Base-by-base conservation (phyloP, 495 filamentous ascomycete species). In the Penicillium bovifimosum region DNA sequence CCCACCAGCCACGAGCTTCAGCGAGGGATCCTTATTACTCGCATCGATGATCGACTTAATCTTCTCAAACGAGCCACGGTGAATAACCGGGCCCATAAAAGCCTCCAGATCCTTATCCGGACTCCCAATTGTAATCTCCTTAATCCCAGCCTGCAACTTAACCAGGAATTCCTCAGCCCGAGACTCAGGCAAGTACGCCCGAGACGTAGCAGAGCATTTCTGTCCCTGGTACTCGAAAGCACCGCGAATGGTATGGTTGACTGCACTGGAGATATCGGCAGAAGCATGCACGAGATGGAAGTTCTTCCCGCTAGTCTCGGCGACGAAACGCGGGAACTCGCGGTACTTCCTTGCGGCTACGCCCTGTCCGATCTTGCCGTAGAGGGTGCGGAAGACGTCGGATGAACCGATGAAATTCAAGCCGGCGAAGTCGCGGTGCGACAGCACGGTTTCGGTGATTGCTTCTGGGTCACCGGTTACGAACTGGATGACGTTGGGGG, bases 191-290 rank as follows among this genome's bases (percentile, higher is more conserved):
- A 95, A 76, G 62, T 93, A 95, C 13, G 82, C 54, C 13, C 89
- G 80, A 41, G 87, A 91, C 2, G 85, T 87, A 39, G 89, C 89
- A 59, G 83, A 87, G 72, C 89, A 95, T 68, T 95, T 95, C 67
- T 95, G 90, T 18, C 90, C 90, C 65, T 91, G 87, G 64, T 88
- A 95, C 70, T 95, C 90, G 61, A 95, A 95, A 7, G 90, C 85
- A 35, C 88, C 90, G 35, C 90, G 86, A 27, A 95, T 81, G 9
- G 89, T 95, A 56, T 93, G 85, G 39, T 86, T 74, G 9, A 82
- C 86, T 26, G 90, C 89, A 58, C 90, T 92, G 31, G 79, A 67
- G 40, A 90, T 60, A 55, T 93, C 86, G 32, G 90, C 89, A 4
- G 80, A 84, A 6, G 73, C 53, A 63, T 95, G 88, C 39, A 95